phyloP scores from a whole-genome alignment of 2,329 filamentous ascomycete species.

The Aspergillus ustus region DNA sequence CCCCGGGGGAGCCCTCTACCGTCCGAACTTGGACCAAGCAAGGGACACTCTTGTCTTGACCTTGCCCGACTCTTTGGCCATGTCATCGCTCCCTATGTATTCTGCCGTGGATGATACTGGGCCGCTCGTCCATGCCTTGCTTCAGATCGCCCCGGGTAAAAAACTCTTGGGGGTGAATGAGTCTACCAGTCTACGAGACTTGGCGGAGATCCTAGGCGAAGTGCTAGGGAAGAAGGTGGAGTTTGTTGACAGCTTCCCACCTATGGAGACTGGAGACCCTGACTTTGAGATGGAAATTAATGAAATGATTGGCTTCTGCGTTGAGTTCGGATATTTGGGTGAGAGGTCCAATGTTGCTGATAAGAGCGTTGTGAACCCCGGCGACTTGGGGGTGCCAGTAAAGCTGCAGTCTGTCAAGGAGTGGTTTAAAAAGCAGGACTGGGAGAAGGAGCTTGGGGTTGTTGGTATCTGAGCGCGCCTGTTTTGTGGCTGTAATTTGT shows the following conservation, averaged over 20 bases:
- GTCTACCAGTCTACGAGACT: constrained; percentile 12
- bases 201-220: neutral
- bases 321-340: constrained; percentile 22
- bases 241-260: neutral
- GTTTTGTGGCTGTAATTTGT: neutral
- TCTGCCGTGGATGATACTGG: constrained; percentile 20
- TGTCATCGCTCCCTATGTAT: neutral
- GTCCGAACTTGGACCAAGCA: constrained; percentile 1
- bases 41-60: constrained; percentile 5
- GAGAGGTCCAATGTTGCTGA: neutral
- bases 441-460: constrained; percentile 3
- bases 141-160: constrained; percentile 2
- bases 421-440: constrained; percentile 14
- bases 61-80: neutral
- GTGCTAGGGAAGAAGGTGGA: constrained; percentile 4
- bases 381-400: neutral
- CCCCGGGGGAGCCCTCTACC: neutral
- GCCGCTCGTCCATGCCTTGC: constrained; percentile 14
- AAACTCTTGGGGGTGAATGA: constrained; percentile 13
- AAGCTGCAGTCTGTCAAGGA: constrained; percentile 5
- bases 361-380: constrained; percentile 1
- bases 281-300: constrained; percentile 12
- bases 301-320: constrained; percentile 15
- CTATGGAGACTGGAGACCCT: neutral
- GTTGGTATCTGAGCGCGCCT: neutral